Percentiles rank a stretch among this genome's conserved stretches.
phyloP scores from a whole-genome alignment of 2,329 filamentous ascomycete species.

The Fusarium beomiforme region DNA sequence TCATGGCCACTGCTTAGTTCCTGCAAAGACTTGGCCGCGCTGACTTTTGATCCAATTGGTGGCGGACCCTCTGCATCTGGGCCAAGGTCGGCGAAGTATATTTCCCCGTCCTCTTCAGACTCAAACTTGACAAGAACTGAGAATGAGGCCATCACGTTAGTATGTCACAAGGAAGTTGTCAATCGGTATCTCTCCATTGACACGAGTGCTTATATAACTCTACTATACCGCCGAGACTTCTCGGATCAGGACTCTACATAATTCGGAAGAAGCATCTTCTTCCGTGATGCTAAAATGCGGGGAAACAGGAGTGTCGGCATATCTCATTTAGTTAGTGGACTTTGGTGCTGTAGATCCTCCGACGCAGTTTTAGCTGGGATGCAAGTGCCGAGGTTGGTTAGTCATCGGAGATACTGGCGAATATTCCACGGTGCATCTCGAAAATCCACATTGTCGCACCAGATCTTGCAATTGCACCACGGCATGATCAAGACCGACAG shows the following conservation, averaged over 20 bases:
- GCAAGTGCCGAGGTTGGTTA: background rate
- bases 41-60: background rate
- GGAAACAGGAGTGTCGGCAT: background rate
- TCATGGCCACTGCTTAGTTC: background rate
- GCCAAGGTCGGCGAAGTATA: background rate
- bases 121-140: background rate
- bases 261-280: background rate
- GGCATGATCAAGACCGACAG: background rate
- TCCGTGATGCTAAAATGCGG: background rate
- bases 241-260: background rate
- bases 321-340: background rate
- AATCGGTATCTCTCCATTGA: rapidly evolving
- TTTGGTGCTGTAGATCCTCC: background rate
- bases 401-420: background rate
- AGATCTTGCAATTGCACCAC: no score
- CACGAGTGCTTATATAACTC: background rate
- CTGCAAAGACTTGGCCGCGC: background rate
- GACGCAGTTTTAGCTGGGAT: background rate
- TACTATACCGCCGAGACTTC: background rate
- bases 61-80: background rate
- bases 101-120: background rate
- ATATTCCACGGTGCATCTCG: background rate
- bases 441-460: background rate
- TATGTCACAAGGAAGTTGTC: background rate
- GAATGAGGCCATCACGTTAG: background rate